Evolutionary conservation across 2,329 filamentous ascomycete genomes (phyloP).

Genomic region (Lachnellula willkommii): DNA sequence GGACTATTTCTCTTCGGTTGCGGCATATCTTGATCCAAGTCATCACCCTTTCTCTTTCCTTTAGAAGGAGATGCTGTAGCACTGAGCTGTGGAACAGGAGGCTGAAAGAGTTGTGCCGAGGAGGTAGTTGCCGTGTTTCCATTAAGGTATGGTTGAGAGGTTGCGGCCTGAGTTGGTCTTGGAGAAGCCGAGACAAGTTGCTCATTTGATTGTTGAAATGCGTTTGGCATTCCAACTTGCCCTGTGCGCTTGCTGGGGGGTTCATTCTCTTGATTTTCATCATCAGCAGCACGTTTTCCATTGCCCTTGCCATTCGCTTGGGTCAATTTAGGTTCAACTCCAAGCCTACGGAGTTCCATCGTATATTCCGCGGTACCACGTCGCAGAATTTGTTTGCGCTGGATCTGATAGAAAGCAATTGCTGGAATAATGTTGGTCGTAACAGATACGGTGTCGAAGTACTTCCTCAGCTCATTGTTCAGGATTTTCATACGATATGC

Average conservation of each 20-base stretch:
- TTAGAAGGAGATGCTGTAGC: slow-evolving; percentile 14
- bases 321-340: background rate
- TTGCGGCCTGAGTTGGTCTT: background rate
- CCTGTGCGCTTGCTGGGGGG: slow-evolving; percentile 23
- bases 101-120: background rate
- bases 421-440: slow-evolving; percentile 2
- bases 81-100: background rate
- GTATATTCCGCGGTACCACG: slow-evolving; percentile 10
- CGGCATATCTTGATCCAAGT: slow-evolving; percentile 25
- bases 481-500: slow-evolving; percentile 27
- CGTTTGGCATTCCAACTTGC: slow-evolving; percentile 1
- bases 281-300: slow-evolving; percentile 17
- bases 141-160: slow-evolving; percentile 3
- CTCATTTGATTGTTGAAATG: background rate
- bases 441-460: slow-evolving; percentile 15
- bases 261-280: slow-evolving; percentile 19
- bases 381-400: slow-evolving; percentile 6
- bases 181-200: background rate
- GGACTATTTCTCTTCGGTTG: slow-evolving; percentile 17
- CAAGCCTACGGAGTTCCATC: background rate
- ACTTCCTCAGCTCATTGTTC: slow-evolving; percentile 24
- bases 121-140: slow-evolving; percentile 2
- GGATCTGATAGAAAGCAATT: slow-evolving; percentile 1
- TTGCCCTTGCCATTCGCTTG: background rate
- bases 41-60: slow-evolving; percentile 30